phyloP scores from a whole-genome alignment of 179 eudicot genomes.

The Nepenthes alata region DNA sequence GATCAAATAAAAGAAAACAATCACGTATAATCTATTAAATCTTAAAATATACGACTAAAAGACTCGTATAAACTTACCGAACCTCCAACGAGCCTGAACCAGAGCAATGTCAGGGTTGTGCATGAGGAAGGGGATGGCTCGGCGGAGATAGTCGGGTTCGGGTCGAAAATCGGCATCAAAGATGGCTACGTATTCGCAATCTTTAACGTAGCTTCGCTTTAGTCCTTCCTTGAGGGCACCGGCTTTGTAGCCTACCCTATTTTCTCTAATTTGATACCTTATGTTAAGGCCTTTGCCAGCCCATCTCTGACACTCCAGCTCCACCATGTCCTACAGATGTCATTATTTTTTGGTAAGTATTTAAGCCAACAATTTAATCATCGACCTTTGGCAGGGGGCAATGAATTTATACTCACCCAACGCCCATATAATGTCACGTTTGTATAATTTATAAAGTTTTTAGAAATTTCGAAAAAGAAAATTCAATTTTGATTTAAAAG shows the following conservation, averaged over 20 bases:
- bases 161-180: slow-evolving; percentile 82
- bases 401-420: no score
- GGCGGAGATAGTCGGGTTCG: slow-evolving; percentile 56
- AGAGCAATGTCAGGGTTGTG: slow-evolving; percentile 60
- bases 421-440: no score
- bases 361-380: not conserved
- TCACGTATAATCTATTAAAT: not conserved
- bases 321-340: slow-evolving; percentile 50
- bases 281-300: slow-evolving; percentile 65
- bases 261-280: slow-evolving; percentile 63
- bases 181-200: slow-evolving; percentile 60
- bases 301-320: slow-evolving; percentile 66
- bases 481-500: no score
- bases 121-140: slow-evolving; percentile 53
- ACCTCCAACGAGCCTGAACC: slow-evolving; percentile 80
- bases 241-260: slow-evolving; percentile 69
- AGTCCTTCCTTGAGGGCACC: slow-evolving; percentile 80
- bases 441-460: no score
- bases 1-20: not conserved
- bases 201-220: slow-evolving; percentile 53
- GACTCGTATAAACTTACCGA: slow-evolving; percentile 31
- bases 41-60: no score
- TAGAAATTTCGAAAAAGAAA: no score
- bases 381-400: not conserved
- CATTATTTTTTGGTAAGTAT: no score